phyloP scores from a whole-genome alignment of 31 red algal species.

The Porphyra umbilicalis region DNA sequence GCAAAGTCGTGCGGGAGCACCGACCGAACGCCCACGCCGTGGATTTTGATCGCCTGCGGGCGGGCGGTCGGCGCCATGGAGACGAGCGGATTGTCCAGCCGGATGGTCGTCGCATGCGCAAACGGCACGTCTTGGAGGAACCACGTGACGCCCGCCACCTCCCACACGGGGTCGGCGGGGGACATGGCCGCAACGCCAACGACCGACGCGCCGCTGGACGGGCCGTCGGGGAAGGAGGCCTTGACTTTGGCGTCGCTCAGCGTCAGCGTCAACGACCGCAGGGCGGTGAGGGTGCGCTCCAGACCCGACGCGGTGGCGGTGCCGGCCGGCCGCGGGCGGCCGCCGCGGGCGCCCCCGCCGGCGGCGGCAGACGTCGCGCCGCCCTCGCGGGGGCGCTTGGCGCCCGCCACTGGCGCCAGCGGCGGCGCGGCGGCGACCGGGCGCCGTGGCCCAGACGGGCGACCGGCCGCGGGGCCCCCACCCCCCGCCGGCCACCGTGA shows the following conservation, averaged over 20 bases:
- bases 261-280: slow-evolving; percentile 24
- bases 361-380: neutral
- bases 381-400: neutral
- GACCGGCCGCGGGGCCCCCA: neutral
- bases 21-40: slow-evolving; percentile 14
- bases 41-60: slow-evolving; percentile 30
- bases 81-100: slow-evolving; percentile 31
- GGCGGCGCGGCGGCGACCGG: too few relatives aligned
- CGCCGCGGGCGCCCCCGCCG: neutral
- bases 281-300: slow-evolving; percentile 12
- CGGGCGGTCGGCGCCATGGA: slow-evolving; percentile 29
- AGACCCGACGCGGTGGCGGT: slow-evolving; percentile 1
- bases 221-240: slow-evolving; percentile 61
- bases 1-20: slow-evolving; percentile 37
- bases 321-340: slow-evolving; percentile 6
- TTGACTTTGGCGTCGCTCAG: slow-evolving; percentile 13
- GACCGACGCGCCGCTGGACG: slow-evolving; percentile 17
- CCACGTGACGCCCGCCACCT: slow-evolving; percentile 23
- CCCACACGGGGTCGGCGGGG: slow-evolving; percentile 21
- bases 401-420: neutral
- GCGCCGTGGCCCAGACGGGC: too few relatives aligned
- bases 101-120: slow-evolving; percentile 28
- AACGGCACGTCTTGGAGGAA: slow-evolving; percentile 35
- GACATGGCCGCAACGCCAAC: slow-evolving; percentile 30
- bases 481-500: neutral